Evolutionary conservation across 208 protist genomes (phyloP), one percentile per base, ranked within the genome.

Genomic region (Acanthamoeba triangularis): DNA sequence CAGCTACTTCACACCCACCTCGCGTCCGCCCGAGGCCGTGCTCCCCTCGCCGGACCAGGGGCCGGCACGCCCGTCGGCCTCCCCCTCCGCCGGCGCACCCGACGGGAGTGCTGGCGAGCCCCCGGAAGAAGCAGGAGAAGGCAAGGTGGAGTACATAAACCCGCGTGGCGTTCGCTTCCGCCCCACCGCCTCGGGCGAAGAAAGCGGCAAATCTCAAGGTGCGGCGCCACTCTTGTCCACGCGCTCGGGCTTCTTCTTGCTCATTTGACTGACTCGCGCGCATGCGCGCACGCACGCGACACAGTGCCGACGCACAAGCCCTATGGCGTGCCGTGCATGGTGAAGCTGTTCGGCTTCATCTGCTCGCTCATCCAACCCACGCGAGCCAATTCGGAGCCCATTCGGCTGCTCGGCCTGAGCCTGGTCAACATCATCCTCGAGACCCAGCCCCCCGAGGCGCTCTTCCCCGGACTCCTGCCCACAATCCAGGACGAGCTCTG

Each of bases 271-370:
- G 49, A n/a, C 14, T 49, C 23, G 6, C 37, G 3, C 49, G 33
- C 35, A 13, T 1, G 78, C 33, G 14, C 20, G n/a, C 16, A 87
- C 20, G 37, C 33, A 41, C 41, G n/a, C 18, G 0, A 23, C 37
- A 23, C 82, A 90, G 82, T 16, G 28, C n/a, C 49, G 35, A 33
- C 47, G 10, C 37, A 93, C 7, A 93, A 93, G 35, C 88, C 88
- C 63, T 93, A 93, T 20, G 88, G 88, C 30, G 44, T 93, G 23
- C 41, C 61, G 23, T 93, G 88, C 63, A 67, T 78, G 44, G 18
- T 78, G 16, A 93, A 93, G 88, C 44, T 93, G n/a, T 93, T 93
- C n/a, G 44, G 37, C 18, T 93, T 93, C 59, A 78, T 93, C 35
- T 93, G 88, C 59, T 93, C 88, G 16, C 63, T 93, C 14, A 78